These are phyloP conservation scores for Lignosus rhinocerotis DNA, from an alignment of 1,284 basidiomycete species.

Conservation along the genomic window DNA sequence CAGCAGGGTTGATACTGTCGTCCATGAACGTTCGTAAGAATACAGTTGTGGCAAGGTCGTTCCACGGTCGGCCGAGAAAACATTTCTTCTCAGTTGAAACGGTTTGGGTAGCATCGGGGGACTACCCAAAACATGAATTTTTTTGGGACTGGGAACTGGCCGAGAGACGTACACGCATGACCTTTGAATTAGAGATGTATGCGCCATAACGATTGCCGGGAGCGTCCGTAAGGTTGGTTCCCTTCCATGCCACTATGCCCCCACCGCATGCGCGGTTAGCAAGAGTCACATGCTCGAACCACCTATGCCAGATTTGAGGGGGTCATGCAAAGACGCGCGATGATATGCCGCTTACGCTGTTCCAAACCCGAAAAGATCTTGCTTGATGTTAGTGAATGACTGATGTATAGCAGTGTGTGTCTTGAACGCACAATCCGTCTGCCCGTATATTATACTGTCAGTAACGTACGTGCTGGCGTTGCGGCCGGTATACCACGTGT, in stretches of 20 bases:
- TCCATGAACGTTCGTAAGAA: constrained; percentile 62
- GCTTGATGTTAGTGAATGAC: not conserved
- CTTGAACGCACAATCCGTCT: constrained; percentile 56
- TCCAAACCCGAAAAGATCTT: constrained; percentile 31
- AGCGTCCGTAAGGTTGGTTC: constrained; percentile 53
- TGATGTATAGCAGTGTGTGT: not conserved
- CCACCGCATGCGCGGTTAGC: constrained; percentile 66
- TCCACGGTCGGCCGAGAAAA: constrained; percentile 66
- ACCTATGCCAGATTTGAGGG: constrained; percentile 36
- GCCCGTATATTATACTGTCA: constrained; percentile 62
- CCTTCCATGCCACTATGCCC: constrained; percentile 62
- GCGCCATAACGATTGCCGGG: constrained; percentile 59
- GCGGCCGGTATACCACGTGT: constrained; percentile 66
- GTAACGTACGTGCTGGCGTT: constrained; percentile 61
- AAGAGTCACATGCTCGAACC: constrained; percentile 60
- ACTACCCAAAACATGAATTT: constrained; percentile 37
- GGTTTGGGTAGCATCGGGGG: constrained; percentile 57
- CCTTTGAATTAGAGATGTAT: constrained; percentile 57
- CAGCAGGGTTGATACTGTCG: constrained; percentile 49
- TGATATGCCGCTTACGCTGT: constrained; percentile 44
- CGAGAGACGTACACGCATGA: constrained; percentile 46
- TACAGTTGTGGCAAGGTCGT: constrained; percentile 55
- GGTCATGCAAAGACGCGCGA: not conserved
- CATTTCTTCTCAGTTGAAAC: constrained; percentile 47
- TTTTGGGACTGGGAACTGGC: not conserved